phyloP scores from a whole-genome alignment of 345 rosid species.

The Limnanthes douglasii region DNA sequence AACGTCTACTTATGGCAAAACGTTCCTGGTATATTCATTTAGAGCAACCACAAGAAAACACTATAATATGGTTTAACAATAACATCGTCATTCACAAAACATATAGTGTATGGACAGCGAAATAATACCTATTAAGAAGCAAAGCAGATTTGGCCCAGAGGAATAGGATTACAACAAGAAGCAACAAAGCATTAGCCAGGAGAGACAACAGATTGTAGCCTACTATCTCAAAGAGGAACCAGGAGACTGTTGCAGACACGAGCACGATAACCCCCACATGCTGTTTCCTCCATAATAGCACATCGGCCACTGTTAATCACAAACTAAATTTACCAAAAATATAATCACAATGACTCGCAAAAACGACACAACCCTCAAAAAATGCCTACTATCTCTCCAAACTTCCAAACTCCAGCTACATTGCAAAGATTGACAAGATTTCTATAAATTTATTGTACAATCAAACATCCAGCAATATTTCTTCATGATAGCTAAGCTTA shows the following conservation, averaged over 20 bases:
- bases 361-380: background rate
- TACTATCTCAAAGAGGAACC: slow-evolving; percentile 63
- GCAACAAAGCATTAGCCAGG: slow-evolving; percentile 41
- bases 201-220: slow-evolving; percentile 60
- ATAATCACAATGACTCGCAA: background rate
- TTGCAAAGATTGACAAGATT: background rate
- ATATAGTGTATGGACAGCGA: too few species aligned
- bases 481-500: background rate
- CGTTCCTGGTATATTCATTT: too few species aligned
- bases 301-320: slow-evolving; percentile 39
- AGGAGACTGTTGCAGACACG: slow-evolving; percentile 35
- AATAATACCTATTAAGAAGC: slow-evolving; percentile 68
- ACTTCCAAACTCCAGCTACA: too few species aligned
- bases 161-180: slow-evolving; percentile 60
- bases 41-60: too few species aligned
- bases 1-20: too few species aligned
- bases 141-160: slow-evolving; percentile 96
- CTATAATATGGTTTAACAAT: too few species aligned
- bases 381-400: too few species aligned
- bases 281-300: slow-evolving; percentile 60
- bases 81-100: too few species aligned
- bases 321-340: background rate
- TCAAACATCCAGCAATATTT: background rate
- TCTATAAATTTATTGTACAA: too few species aligned
- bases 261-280: slow-evolving; percentile 28